Conservation (phyloP, 495 filamentous ascomycete genomes). For the Collariella sp. region DNA sequence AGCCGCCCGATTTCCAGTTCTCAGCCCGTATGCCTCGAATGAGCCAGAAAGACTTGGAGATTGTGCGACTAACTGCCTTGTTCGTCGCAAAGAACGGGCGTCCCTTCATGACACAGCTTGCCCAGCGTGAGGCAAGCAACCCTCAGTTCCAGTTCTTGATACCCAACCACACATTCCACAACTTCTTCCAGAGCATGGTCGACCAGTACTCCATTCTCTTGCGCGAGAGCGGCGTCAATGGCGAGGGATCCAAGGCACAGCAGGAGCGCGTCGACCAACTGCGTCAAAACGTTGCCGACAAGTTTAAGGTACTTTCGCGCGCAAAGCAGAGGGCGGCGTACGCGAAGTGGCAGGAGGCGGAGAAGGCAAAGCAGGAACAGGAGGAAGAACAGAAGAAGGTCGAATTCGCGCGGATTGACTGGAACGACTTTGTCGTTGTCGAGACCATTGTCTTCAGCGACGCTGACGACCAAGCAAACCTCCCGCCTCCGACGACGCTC, state of each 20-base stretch:
- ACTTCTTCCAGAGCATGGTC: constrained; percentile 83
- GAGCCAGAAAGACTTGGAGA: constrained; percentile 88
- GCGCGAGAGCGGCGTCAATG: constrained; percentile 57
- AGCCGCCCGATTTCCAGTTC: constrained; percentile 88
- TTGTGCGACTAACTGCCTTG: constrained; percentile 80
- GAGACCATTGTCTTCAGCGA: constrained; percentile 95
- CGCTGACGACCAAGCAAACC: constrained; percentile 71
- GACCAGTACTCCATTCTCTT: constrained; percentile 90
- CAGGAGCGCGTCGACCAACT: constrained; percentile 64
- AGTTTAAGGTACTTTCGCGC: constrained; percentile 67
- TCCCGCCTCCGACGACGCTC: constrained; percentile 82
- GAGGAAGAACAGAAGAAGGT: constrained; percentile 76
- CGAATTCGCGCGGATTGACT: constrained; percentile 87
- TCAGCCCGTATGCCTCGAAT: constrained; percentile 97
- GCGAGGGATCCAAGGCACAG: constrained; percentile 56
- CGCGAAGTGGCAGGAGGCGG: constrained; percentile 71
- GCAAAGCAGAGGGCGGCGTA: constrained; percentile 82
- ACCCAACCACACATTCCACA: constrained; percentile 89
- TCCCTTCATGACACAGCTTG: constrained; percentile 78
- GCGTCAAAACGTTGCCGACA: constrained; percentile 66
- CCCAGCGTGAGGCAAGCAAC: constrained; percentile 81
- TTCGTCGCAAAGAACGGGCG: constrained; percentile 88
- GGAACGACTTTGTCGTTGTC: constrained; percentile 95
- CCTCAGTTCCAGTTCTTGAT: constrained; percentile 96
- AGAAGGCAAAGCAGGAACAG: constrained; percentile 85